These are phyloP conservation scores for Kurtzmaniella quercitrusa DNA, from an alignment of 1,139 yeast species.

Conservation along the genomic window DNA sequence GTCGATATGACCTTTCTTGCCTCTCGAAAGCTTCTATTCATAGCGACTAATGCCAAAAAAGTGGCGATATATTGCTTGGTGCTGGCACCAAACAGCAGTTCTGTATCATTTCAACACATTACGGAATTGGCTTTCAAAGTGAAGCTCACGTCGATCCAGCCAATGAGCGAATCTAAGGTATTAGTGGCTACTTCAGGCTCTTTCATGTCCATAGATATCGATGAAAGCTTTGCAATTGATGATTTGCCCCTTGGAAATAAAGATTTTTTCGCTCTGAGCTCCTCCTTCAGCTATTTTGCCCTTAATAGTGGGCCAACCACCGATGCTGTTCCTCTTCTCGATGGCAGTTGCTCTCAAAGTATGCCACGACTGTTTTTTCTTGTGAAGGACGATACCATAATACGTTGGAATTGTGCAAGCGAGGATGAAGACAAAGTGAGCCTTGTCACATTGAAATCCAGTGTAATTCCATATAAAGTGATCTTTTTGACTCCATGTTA, in stretches of 20 bases:
- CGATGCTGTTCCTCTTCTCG: conserved; percentile 1
- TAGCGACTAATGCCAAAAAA: conserved; percentile 28
- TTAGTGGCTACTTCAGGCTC: conserved; percentile 25
- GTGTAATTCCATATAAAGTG: conserved; percentile 26
- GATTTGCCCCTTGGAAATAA: conserved; percentile 13
- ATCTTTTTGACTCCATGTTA: conserved; percentile 43
- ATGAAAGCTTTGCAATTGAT: conserved; percentile 13
- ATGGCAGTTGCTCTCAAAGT: background rate
- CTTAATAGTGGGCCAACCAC: conserved; percentile 8
- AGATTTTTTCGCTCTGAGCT: conserved; percentile 14
- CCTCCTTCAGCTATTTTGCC: conserved; percentile 29
- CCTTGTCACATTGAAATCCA: conserved; percentile 21
- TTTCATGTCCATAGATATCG: conserved; percentile 24
- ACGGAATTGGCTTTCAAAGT: conserved; percentile 30
- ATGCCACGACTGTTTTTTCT: background rate
- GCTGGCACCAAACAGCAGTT: conserved; percentile 17
- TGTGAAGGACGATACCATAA: conserved; percentile 14
- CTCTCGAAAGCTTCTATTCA: conserved; percentile 19
- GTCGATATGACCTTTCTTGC: conserved; percentile 16
- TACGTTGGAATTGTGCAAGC: background rate
- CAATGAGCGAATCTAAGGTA: conserved; percentile 13
- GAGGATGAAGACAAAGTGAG: background rate
- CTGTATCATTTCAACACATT: conserved; percentile 23
- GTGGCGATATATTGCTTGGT: conserved; percentile 23
- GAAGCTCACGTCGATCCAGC: conserved; percentile 16